These are phyloP conservation scores for Guyanaporus albipodus DNA, from an alignment of 768 basidiomycete species.

Conservation along the genomic window DNA sequence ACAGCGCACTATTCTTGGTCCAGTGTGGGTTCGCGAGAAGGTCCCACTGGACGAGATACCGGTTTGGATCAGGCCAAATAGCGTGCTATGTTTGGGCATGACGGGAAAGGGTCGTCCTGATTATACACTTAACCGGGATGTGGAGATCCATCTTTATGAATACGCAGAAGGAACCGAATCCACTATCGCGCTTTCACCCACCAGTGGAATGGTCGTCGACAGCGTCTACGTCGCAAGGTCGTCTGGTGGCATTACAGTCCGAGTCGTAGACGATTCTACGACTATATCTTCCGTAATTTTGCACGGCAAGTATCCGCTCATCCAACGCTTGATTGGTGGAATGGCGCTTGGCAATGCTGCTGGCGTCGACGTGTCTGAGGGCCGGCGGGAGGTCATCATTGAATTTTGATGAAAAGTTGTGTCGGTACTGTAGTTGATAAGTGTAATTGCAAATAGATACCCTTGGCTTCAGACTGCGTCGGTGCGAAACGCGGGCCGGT, in stretches of 20 bases:
- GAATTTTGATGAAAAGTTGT: conserved; percentile 5
- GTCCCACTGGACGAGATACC: conserved; percentile 64
- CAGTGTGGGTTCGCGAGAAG: conserved; percentile 57
- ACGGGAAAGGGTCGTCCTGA: conserved; percentile 48
- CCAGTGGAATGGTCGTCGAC: conserved; percentile 2
- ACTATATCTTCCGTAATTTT: conserved; percentile 11
- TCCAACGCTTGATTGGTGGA: conserved; percentile 9
- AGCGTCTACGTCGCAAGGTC: conserved; percentile 12
- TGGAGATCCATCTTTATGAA: conserved; percentile 54
- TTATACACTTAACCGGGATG: conserved; percentile 34
- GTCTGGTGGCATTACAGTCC: conserved; percentile 6
- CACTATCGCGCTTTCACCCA: conserved; percentile 15
- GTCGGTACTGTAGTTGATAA: background rate
- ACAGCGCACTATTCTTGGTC: conserved; percentile 51
- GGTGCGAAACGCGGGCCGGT: no score
- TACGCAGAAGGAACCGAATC: conserved; percentile 39
- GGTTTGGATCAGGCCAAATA: conserved; percentile 60
- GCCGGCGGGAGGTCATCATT: conserved; percentile 5
- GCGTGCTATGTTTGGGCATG: conserved; percentile 38
- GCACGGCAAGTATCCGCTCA: conserved; percentile 12
- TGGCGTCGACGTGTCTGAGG: conserved; percentile 1
- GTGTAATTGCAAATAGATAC: no score
- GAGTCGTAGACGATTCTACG: conserved; percentile 3
- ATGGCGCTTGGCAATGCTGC: background rate
- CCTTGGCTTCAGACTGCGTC: no score